phyloP scores from a whole-genome alignment of 345 rosid species.

The Arabis hirsuta region DNA sequence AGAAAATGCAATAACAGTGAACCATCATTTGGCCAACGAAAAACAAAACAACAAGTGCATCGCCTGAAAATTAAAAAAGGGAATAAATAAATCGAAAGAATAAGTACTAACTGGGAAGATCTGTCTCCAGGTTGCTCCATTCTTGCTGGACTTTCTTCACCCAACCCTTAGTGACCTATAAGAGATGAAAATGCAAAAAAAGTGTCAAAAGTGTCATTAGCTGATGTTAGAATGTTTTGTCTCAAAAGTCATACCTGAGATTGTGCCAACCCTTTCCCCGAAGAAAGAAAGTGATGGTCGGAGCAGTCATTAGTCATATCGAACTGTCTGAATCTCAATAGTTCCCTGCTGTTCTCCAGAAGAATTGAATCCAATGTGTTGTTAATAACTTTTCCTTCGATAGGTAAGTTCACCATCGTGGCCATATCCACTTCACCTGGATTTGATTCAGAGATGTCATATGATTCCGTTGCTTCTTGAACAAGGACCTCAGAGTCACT shows the following conservation, averaged over 20 bases:
- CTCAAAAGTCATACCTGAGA: conserved; percentile 65
- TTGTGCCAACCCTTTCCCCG: conserved; percentile 47
- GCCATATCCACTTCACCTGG: conserved; percentile 41
- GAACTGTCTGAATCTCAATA: conserved; percentile 58
- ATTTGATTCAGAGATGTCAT: conserved; percentile 47
- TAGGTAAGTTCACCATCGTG: conserved; percentile 36
- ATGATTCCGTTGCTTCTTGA: conserved; percentile 45
- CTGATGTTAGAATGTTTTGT: conserved; percentile 20
- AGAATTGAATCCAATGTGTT: conserved; percentile 36
- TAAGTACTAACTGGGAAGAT: conserved; percentile 75
- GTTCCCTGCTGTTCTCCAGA: conserved; percentile 29
- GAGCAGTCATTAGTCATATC: conserved; percentile 77
- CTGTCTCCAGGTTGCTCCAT: conserved; percentile 74
- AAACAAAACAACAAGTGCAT: too few species aligned
- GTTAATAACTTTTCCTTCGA: conserved; percentile 42
- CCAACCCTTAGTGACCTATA: conserved; percentile 74
- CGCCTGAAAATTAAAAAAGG: neutral
- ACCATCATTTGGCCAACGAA: conserved; percentile 10
- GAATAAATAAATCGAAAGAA: conserved; percentile 2
- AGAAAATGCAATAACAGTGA: conserved; percentile 8
- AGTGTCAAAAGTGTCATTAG: neutral
- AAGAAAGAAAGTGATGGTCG: conserved; percentile 75
- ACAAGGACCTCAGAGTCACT: conserved; percentile 43
- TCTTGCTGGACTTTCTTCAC: conserved; percentile 89
- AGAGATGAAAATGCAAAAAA: conserved; percentile 18